Evolutionary conservation across 2,329 filamentous ascomycete species (phyloP), one percentile per base, ranked within the genome.

Genomic region (Hypoxylon sp.): DNA sequence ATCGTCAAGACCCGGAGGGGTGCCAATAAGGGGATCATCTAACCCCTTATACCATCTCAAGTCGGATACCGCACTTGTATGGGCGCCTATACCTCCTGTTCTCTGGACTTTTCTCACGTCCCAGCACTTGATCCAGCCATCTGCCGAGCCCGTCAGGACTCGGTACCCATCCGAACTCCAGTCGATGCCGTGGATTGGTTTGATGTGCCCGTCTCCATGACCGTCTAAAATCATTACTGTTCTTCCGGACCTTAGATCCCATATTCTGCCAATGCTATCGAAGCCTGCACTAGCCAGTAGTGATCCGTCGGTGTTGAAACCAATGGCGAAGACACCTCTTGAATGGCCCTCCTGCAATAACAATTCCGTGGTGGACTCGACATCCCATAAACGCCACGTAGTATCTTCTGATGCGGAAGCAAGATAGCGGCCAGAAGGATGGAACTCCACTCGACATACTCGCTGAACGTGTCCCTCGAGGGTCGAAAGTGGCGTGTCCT

Each of bases 71-170:
- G 94, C 89, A 59, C 91, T 93, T 38, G 84, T 88, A 70, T 99
- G 94, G 5, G 94, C 93, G 37, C 93, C 94, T 35, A 99, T 88
- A 12, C 89, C 90, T 8, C 90, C 93, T 0, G 84, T 87, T 57
- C 87, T 86, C 63, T 89, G 83, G 37, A 97, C 92, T 64, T 94
- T 93, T 34, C 94, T 86, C 42, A 99, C 80, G 68, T 99, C 94
- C 94, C 94, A 99, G 73, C 93, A 97, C 72, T 97, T 97, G 66
- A 96, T 86, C 83, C 94, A 97, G 12, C 93, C 93, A 67, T 99
- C 94, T 2, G 87, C 91, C 9, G 91, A 95, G 1, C 91, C 92
- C 0, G 91, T 91, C n/a, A 97, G 77, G 6, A 97, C 84, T n/a
- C 94, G 85, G 69, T 96, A 87, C 4, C 93, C 91, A 67, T 99